phyloP scores from a whole-genome alignment of 345 rosid species.

The Eucalyptus tenuipes region DNA sequence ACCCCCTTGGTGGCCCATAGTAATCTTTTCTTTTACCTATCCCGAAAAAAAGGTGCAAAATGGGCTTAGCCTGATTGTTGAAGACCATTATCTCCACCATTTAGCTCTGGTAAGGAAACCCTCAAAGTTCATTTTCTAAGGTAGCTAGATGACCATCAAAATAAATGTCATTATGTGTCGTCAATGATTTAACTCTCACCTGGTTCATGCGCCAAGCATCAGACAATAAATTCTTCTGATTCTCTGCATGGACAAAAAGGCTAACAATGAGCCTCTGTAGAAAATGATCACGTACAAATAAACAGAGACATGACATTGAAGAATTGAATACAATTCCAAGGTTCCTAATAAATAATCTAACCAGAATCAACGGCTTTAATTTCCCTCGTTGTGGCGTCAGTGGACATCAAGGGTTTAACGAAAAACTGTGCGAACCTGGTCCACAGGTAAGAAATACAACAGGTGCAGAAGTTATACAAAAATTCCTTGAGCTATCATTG shows the following conservation, averaged over 20 bases:
- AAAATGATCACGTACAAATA: neutral
- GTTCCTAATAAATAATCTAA: conserved; percentile 2
- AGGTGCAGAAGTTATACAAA: neutral
- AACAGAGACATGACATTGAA: neutral
- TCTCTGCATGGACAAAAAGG: conserved; percentile 37
- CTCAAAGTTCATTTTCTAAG: neutral
- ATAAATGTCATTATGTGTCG: neutral
- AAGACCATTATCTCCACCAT: neutral
- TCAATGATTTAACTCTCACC: conserved; percentile 23
- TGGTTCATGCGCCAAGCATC: conserved; percentile 80
- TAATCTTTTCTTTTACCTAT: neutral
- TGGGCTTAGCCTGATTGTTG: neutral
- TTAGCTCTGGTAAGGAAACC: neutral
- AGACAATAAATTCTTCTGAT: conserved; percentile 80
- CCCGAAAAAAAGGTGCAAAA: neutral
- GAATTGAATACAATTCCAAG: neutral
- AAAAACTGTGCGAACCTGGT: conserved; percentile 86
- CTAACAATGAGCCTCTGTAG: neutral
- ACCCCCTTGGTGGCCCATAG: neutral
- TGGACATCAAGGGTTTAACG: conserved; percentile 82
- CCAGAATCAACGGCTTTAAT: conserved; percentile 96
- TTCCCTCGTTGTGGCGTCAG: conserved; percentile 88
- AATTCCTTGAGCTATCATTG: neutral
- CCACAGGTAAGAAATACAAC: conserved; percentile 1
- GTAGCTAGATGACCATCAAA: neutral